Base-by-base conservation (phyloP, 2,329 filamentous ascomycete species). In the Penicillium sp. region DNA sequence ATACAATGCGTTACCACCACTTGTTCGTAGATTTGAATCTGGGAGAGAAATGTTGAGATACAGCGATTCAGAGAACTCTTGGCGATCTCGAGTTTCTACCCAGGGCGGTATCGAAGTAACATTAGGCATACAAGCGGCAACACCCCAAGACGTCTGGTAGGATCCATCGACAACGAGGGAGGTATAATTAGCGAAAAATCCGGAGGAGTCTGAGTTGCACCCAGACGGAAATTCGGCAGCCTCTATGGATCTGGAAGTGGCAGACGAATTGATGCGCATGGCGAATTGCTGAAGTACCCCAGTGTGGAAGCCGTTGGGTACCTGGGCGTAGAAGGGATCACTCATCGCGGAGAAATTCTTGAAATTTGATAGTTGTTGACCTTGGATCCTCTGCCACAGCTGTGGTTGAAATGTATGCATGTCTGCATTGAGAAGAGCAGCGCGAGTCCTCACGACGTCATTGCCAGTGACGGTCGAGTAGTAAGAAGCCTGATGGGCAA, bases 11-110 rank as follows among this genome's bases (percentile, higher is more conserved):
- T 38, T 45, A 5, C 53, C 33, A 17, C 2, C 15, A 15, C 8
- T 28, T 40, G 2, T n/a, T 28, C 1, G 2, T 9, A 10, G 8
- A 15, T 2, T n/a, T n/a, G 19, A 10, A 40, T 28, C 49, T 15
- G 10, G n/a, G 6, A 60, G 24, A 1, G 37, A 68, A 1, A 71
- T 53, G 42, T 73, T 72, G 15, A 76, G 44, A 62, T 74, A 76
- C 0, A 76, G 59, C 9, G 58, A 62, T 53, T 76, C 74, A 0
- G 61, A 61, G 50, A 77, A 74, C 9, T 74, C 70, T 53, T 76
- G 75, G 17, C 72, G 70, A 24, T 62, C 53, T 17, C 68, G 64
- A 3, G 69, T 75, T 30, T 24, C 17, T 40, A 55, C 59, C 73
- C 74, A 76, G 10, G 71, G 73, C 15, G 73, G 68, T 6, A 54